Base-by-base conservation (phyloP, 495 filamentous ascomycete species). In the Melanomma pulvis-pyrius region DNA sequence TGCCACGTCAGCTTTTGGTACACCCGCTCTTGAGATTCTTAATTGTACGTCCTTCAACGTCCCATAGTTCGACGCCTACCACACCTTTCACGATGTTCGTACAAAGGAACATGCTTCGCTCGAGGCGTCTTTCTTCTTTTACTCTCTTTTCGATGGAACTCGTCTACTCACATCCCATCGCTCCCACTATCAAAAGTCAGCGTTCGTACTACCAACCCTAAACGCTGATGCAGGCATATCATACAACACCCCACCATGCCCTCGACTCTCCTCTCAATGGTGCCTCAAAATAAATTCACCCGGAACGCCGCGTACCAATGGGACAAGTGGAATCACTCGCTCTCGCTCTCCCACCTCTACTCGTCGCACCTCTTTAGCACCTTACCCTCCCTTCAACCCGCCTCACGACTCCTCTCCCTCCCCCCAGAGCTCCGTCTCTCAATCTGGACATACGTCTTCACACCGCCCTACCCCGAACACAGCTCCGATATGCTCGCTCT, bases 401-500 rank as follows among this genome's bases (percentile, higher is more conserved):
- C 6, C 24, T 61, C 58, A 12, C 58, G 13, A 9, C 19, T 61
- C 15, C 25, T 61, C 22, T 26, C 8, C 8, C 41, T 61, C 15
- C 58, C 58, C 4, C 15, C 58, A 3, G 58, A 61, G 29, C 5
- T 61, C 17, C 58, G 58, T 6, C 25, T 50, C 17, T 1, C 17
- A 6, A 61, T 61, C 22, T 61, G 48, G 22, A 17, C 5, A 13
- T 51, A 36, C 22, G 6, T 50, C 26, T 29, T 36, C 25, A 21
- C 30, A 22, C 9, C 15, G 34, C 44, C 46, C 12, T 22, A 19
- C 24, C 19, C 21, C 17, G 3, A 4, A 50, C 3, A 22, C 15
- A 2, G 7, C 2, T 22, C 21, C 17, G 15, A 24, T 2, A 22
- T 17, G 8, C 46, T 50, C n/a, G 44, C 58, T 13, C 26, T 61